Evolutionary conservation across 148 eudicot species (phyloP).

Genomic region (Rheum nobile): DNA sequence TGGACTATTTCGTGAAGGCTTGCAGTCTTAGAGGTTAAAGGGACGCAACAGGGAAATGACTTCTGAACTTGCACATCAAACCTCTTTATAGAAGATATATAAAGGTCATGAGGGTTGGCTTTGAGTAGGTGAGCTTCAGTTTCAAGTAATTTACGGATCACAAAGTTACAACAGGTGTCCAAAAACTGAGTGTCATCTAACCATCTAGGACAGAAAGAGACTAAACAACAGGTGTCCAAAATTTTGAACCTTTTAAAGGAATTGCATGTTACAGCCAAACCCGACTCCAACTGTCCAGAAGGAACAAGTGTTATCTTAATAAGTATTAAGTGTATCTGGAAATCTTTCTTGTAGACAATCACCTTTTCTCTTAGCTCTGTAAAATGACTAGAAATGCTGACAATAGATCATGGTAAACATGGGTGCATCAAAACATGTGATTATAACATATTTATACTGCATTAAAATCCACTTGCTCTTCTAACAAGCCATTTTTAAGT

Average conservation of each 20-base stretch:
- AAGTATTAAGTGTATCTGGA: no score
- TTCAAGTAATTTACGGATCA: background rate
- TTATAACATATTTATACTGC: no score
- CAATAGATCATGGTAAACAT: no score
- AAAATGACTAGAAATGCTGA: no score
- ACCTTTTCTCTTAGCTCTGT: no score
- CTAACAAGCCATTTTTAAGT: no score
- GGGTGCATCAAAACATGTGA: no score
- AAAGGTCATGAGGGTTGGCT: background rate
- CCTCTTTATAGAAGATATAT: background rate
- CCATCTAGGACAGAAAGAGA: background rate
- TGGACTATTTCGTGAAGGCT: constrained; percentile 34
- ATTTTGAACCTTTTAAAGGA: constrained; percentile 31
- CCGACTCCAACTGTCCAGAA: constrained; percentile 13
- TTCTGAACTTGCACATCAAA: background rate
- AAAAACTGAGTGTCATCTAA: background rate
- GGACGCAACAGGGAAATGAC: no score
- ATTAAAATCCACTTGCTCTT: no score
- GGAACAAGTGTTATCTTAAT: constrained; percentile 3
- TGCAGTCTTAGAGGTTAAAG: background rate
- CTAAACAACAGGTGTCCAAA: background rate
- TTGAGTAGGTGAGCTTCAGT: background rate
- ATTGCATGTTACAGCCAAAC: constrained; percentile 14
- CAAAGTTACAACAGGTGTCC: background rate
- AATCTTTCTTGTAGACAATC: no score